Percentiles rank a stretch among this genome's conserved stretches.
Evolutionary conservation across 2,329 filamentous ascomycete species (phyloP).

Genomic region (Microdochium bolleyi): DNA sequence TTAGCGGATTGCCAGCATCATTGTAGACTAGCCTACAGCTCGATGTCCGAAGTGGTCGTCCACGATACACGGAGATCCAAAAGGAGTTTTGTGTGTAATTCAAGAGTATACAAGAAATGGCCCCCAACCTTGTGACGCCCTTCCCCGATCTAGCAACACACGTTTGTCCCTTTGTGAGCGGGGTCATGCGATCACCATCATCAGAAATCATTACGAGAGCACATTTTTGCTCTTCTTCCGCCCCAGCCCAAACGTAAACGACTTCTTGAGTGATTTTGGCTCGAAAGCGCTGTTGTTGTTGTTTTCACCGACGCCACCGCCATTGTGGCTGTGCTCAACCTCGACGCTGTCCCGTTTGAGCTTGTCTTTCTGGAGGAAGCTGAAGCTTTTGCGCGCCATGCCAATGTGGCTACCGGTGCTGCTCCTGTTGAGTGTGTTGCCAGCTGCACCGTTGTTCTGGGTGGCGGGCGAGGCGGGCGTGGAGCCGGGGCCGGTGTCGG

Average conservation of each 20-base stretch:
- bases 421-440: constrained; percentile 52
- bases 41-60: background rate
- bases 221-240: constrained; percentile 61
- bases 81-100: background rate
- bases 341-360: constrained; percentile 25
- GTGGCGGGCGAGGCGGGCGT: background rate
- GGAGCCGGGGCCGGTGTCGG: constrained; percentile 1
- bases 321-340: constrained; percentile 14
- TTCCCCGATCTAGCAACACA: too few species aligned
- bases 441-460: background rate
- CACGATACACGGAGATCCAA: background rate
- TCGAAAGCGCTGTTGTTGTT: constrained; percentile 26
- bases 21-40: too few species aligned
- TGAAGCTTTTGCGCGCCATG: constrained; percentile 68
- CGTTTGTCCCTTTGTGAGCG: too few species aligned
- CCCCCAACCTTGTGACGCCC: too few species aligned
- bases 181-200: too few species aligned
- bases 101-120: background rate
- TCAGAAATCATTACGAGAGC: constrained; percentile 14
- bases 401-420: constrained; percentile 64
- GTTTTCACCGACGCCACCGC: constrained; percentile 12
- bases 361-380: constrained; percentile 52
- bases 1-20: too few species aligned
- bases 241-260: constrained; percentile 60
- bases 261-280: constrained; percentile 48